A percentile compares a stretch with the other conserved stretches of the same genome.
These are phyloP conservation scores for Penicillium sp. DNA, from an alignment of 2,329 filamentous ascomycete species.

Conservation along the genomic window DNA sequence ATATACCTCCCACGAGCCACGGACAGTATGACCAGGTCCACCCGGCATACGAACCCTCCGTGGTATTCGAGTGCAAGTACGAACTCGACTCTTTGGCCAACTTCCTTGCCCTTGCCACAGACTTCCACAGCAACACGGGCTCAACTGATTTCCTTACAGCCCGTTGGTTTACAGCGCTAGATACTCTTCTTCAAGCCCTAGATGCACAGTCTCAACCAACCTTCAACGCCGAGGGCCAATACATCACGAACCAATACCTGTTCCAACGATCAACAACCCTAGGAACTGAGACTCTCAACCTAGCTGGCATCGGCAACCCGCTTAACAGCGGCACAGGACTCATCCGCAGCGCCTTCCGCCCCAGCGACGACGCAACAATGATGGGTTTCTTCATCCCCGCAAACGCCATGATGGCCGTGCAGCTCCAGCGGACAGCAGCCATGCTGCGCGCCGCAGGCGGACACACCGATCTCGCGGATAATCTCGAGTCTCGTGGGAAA, in stretches of 20 bases:
- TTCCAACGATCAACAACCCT: constrained; percentile 80
- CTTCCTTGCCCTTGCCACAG: constrained; percentile 83
- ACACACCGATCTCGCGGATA: constrained; percentile 56
- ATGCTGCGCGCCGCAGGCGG: constrained; percentile 66
- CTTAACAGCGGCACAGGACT: constrained; percentile 83
- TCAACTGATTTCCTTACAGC: constrained; percentile 78
- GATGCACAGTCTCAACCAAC: constrained; percentile 80
- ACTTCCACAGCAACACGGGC: constrained; percentile 80
- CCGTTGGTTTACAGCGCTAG: constrained; percentile 79
- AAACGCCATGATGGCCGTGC: constrained; percentile 94
- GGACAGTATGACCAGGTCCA: constrained; percentile 85
- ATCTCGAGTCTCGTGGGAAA: constrained; percentile 62
- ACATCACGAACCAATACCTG: constrained; percentile 77
- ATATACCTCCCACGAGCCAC: constrained; percentile 72
- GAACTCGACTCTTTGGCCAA: constrained; percentile 94
- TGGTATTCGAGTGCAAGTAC: constrained; percentile 98
- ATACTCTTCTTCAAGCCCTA: constrained; percentile 74
- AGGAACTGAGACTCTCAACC: constrained; percentile 87
- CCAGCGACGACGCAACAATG: constrained; percentile 93
- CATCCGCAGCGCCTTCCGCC: constrained; percentile 88
- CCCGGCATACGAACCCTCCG: constrained; percentile 79
- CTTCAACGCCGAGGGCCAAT: constrained; percentile 73
- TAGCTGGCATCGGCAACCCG: constrained; percentile 88
- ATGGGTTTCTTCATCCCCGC: constrained; percentile 93
- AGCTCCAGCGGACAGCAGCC: constrained; percentile 74